A percentile compares a stretch with the other conserved stretches of the same genome.
Evolutionary conservation across 2,329 filamentous ascomycete species (phyloP).

Genomic region (Curvularia eragrostidis): DNA sequence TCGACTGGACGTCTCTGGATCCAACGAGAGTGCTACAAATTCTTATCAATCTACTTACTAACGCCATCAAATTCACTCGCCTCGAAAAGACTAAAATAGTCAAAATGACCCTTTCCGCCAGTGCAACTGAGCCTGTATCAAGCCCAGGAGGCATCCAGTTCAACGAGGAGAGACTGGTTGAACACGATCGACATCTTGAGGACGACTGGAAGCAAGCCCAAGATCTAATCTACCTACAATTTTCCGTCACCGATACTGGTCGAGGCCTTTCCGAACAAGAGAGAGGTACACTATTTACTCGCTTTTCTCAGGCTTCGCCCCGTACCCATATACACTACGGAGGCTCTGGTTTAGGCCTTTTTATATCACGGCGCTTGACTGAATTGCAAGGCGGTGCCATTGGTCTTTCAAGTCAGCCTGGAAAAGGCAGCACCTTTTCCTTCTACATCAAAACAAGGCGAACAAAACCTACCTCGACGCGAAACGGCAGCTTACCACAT

Average conservation of each 20-base stretch:
- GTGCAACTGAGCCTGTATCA: conserved; percentile 37
- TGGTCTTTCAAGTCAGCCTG: conserved; percentile 31
- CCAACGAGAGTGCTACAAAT: conserved; percentile 50
- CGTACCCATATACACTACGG: conserved; percentile 50
- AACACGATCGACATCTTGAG: conserved; percentile 28
- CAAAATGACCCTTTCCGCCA: conserved; percentile 48
- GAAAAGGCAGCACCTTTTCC: conserved; percentile 40
- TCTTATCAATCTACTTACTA: conserved; percentile 52
- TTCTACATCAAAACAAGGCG: conserved; percentile 42
- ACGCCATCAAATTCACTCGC: conserved; percentile 55
- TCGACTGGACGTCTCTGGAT: conserved; percentile 52
- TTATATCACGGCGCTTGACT: conserved; percentile 42
- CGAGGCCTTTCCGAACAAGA: conserved; percentile 50
- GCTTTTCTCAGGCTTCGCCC: conserved; percentile 44
- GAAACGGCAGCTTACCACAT: conserved; percentile 27
- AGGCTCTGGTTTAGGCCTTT: conserved; percentile 45
- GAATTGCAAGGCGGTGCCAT: conserved; percentile 45
- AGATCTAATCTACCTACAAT: conserved; percentile 40
- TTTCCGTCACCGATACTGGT: conserved; percentile 51
- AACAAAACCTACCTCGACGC: conserved; percentile 14
- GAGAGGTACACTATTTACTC: conserved; percentile 38
- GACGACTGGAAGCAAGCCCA: conserved; percentile 46
- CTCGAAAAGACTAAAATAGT: conserved; percentile 40
- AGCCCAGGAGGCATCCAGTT: conserved; percentile 38
- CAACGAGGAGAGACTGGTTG: conserved; percentile 35